phyloP scores from a whole-genome alignment of 1,284 basidiomycete genomes.

The Porodaedalea pini region DNA sequence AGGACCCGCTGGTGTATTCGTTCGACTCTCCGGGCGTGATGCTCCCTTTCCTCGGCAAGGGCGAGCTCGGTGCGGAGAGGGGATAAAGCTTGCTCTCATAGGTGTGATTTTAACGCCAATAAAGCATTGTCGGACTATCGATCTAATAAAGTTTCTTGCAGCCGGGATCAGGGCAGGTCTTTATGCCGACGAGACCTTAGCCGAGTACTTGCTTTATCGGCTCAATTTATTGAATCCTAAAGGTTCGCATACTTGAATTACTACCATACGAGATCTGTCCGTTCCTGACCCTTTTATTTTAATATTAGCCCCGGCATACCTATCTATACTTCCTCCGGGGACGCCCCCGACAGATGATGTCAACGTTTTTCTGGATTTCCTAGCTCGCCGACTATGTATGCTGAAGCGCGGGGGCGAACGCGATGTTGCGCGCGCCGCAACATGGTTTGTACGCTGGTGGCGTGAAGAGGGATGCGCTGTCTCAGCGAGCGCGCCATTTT shows the following conservation, averaged over 20 bases:
- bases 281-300: conserved; percentile 22
- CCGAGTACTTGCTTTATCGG: conserved; percentile 86
- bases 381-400: conserved; percentile 80
- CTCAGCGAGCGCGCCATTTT: conserved; percentile 41
- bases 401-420: conserved; percentile 70
- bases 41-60: conserved; percentile 92
- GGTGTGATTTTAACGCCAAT: conserved; percentile 44
- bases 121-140: conserved; percentile 6
- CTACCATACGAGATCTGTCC: neutral
- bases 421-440: conserved; percentile 67
- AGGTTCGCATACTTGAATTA: conserved; percentile 43
- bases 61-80: conserved; percentile 80
- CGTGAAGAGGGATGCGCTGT: conserved; percentile 67
- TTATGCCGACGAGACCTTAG: conserved; percentile 82
- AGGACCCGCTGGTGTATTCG: conserved; percentile 84
- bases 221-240: conserved; percentile 75
- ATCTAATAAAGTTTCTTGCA: conserved; percentile 33
- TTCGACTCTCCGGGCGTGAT: conserved; percentile 97
- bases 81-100: conserved; percentile 93
- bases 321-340: conserved; percentile 53
- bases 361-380: conserved; percentile 58
- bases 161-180: conserved; percentile 94
- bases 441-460: conserved; percentile 85
- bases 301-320: conserved; percentile 61
- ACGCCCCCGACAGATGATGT: conserved; percentile 58